Conservation (phyloP, 2,329 filamentous ascomycete genomes). For the Claviceps digitariae region DNA sequence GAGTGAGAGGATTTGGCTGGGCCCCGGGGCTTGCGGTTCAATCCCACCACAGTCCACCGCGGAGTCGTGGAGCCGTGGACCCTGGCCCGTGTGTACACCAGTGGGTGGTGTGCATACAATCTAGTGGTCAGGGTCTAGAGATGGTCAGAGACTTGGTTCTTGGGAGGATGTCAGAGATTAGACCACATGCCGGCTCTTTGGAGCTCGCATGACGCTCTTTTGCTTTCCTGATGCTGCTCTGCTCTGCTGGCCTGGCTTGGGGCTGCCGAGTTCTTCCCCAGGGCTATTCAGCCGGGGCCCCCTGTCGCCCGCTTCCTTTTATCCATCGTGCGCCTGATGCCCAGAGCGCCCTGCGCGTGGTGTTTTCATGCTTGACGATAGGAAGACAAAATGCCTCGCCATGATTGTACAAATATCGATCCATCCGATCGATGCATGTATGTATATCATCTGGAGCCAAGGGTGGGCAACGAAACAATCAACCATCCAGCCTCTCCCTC, state of each 20-base stretch:
- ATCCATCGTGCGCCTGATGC: neutral
- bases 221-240: neutral
- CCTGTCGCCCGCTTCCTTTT: neutral
- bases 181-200: neutral
- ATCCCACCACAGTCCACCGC: neutral
- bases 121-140: neutral
- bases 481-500: neutral
- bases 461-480: neutral
- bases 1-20: neutral
- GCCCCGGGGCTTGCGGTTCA: neutral
- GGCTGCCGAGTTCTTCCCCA: neutral
- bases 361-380: neutral
- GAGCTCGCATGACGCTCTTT: neutral
- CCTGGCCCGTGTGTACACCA: neutral
- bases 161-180: neutral
- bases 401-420: neutral
- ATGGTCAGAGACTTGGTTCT: no score
- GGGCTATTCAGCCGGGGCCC: neutral
- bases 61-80: neutral
- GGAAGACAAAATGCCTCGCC: neutral
- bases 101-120: no score
- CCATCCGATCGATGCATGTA: neutral
- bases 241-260: neutral
- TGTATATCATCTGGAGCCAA: no score
- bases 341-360: neutral